A percentile compares a stretch with the other conserved stretches of the same genome.
phyloP scores from a whole-genome alignment of 2,329 filamentous ascomycete genomes.

The Colletotrichum zoysiae region DNA sequence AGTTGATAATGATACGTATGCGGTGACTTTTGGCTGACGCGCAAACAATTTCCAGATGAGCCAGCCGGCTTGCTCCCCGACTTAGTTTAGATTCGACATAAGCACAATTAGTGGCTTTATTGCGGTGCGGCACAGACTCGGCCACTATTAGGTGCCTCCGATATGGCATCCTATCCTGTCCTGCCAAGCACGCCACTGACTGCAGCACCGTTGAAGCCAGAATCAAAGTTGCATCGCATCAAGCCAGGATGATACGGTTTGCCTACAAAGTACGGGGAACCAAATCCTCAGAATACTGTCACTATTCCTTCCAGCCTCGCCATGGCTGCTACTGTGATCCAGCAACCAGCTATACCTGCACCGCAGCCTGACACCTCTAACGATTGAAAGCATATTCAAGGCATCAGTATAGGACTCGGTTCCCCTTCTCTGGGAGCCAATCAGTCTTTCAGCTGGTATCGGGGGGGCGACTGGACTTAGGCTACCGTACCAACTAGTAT shows the following conservation, averaged over 20 bases:
- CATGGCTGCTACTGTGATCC: neutral
- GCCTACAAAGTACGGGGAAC: neutral
- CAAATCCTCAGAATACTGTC: neutral
- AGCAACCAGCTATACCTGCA: neutral
- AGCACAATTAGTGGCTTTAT: neutral
- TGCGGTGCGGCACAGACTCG: neutral
- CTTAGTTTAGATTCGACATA: no score
- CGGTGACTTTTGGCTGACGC: neutral
- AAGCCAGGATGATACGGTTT: neutral
- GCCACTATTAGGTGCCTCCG: no score
- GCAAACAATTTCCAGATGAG: neutral
- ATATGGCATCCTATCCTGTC: neutral
- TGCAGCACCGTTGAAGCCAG: slow-evolving; percentile 4
- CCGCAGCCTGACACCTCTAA: no score
- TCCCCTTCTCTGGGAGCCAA: neutral
- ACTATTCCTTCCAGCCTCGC: neutral
- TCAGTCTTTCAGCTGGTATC: neutral
- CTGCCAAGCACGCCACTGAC: neutral
- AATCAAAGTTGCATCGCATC: neutral
- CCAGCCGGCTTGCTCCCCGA: neutral
- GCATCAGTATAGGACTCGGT: neutral
- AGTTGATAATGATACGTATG: neutral
- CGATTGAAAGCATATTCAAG: neutral
- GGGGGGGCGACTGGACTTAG: no score
- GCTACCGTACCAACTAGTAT: neutral